Base-by-base conservation (phyloP, 345 rosid genomes). In the Microcos paniculata region DNA sequence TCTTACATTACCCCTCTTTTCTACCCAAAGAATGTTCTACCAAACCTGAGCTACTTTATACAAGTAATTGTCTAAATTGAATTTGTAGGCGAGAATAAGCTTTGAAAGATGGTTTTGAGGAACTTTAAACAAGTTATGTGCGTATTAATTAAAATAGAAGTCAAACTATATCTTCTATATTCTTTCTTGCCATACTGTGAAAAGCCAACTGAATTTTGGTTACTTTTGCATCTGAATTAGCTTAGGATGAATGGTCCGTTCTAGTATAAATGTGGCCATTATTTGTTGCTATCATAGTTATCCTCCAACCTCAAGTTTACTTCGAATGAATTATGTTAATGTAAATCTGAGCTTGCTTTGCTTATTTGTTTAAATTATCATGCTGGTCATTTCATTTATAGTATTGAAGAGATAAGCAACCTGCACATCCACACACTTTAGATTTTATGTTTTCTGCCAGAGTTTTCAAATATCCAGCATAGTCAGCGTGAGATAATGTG, bases 391-490 rank as follows among this genome's bases (percentile, higher is more conserved):
- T 68, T 16, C 33, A 67, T 68, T 42, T 28, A 23, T 26, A 67
- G 26, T 45, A 16, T 28, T 68, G 72, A 68, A 24, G 71, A 46
- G 24, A 46, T 51, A 68, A 68, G 28, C 42, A 18, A 68, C 26
- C 23, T 0, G 9, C 40, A 30, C 16, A n/a, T 24, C 53, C 38
- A 16, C 40, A 68, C 8, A 48, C 42, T 48, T 68, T 46, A 28
- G 30, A 18, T 68, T n/a, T 48, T 68, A 8, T 68, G n/a, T 68
- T 67, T 67, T 67, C 71, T 26, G 55, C 55, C 26, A 7, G 38
- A 46, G 2, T 67, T 26, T 66, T 67, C 15, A 7, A 67, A 16
- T 56, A 16, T 15, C 4, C 38, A 8, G 56, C 40, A 2, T 42
- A 11, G 40, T 3, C 16, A 53, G 10, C 11, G 0, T 56, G 55